phyloP scores from a whole-genome alignment of 345 rosid species.

The Hypericum perforatum region DNA sequence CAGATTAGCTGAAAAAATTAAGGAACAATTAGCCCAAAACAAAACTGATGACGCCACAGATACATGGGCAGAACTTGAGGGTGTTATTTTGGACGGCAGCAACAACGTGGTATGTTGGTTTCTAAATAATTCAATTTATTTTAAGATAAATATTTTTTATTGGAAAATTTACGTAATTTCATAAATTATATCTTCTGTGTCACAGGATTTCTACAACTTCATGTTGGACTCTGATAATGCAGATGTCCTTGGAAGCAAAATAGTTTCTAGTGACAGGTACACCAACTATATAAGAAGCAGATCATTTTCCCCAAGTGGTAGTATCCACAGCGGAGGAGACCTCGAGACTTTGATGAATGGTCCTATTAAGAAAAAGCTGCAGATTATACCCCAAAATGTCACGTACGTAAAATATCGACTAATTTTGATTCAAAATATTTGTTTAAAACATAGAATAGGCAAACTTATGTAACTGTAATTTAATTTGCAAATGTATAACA shows the following conservation, averaged over 20 bases:
- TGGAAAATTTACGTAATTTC: too few relatives aligned
- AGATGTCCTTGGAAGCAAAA: slow-evolving; percentile 1
- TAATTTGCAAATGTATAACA: background rate
- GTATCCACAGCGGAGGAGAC: too few relatives aligned
- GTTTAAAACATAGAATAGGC: too few relatives aligned
- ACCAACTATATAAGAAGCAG: slow-evolving; percentile 7
- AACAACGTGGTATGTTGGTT: slow-evolving; percentile 22
- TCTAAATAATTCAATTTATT: background rate
- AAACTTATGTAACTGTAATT: background rate
- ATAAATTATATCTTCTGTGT: background rate
- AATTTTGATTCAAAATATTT: too few relatives aligned
- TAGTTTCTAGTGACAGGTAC: background rate
- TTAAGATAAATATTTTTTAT: too few relatives aligned
- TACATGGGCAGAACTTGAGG: slow-evolving; percentile 21
- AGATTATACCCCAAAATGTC: too few relatives aligned
- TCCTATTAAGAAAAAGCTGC: too few relatives aligned
- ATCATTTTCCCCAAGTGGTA: too few relatives aligned
- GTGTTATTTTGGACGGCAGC: slow-evolving; percentile 12
- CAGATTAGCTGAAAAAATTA: slow-evolving; percentile 25
- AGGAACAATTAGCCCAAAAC: slow-evolving; percentile 26
- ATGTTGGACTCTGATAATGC: slow-evolving; percentile 10
- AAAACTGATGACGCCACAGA: slow-evolving; percentile 19
- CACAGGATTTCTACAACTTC: slow-evolving; percentile 31
- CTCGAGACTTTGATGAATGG: too few relatives aligned
- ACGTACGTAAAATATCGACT: too few relatives aligned